These are phyloP conservation scores for Trametes sanguinea DNA, from an alignment of 768 basidiomycete genomes.

Conservation along the genomic window DNA sequence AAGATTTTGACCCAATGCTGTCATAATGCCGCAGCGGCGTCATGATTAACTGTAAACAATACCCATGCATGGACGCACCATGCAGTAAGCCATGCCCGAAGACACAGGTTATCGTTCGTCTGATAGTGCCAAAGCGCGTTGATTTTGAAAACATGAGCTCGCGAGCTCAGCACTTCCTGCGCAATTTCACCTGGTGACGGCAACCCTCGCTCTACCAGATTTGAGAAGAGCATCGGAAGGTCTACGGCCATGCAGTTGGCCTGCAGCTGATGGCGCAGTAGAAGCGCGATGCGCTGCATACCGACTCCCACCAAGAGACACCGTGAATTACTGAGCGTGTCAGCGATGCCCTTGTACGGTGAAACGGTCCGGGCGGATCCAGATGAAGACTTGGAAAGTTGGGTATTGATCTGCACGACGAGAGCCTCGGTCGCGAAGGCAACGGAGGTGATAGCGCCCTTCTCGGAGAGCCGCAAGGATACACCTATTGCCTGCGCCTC, in stretches of 20 bases:
- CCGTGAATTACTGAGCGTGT: not conserved
- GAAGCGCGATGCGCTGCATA: slow-evolving; percentile 34
- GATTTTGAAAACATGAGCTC: slow-evolving; percentile 19
- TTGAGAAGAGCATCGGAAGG: not conserved
- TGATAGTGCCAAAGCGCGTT: slow-evolving; percentile 37
- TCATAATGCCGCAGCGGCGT: no score
- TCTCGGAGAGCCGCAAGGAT: slow-evolving; percentile 15
- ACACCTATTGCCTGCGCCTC: slow-evolving; percentile 8
- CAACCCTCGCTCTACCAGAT: slow-evolving; percentile 19
- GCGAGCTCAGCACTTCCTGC: slow-evolving; percentile 13
- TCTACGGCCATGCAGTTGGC: not conserved
- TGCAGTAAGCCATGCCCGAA: slow-evolving; percentile 43
- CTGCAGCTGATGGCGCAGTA: not conserved
- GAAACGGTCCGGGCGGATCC: not conserved
- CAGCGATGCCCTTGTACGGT: not conserved
- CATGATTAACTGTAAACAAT: no score
- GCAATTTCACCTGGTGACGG: slow-evolving; percentile 34
- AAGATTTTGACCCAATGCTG: slow-evolving; percentile 30
- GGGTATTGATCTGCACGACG: slow-evolving; percentile 9
- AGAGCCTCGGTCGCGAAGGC: slow-evolving; percentile 15
- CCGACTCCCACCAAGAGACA: slow-evolving; percentile 32
- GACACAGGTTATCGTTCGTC: slow-evolving; percentile 31
- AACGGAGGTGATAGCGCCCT: slow-evolving; percentile 17
- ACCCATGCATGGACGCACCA: not conserved
- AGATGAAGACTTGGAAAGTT: not conserved